phyloP scores from a whole-genome alignment of 2,329 filamentous ascomycete genomes.

The Rachicladosporium sp. region DNA sequence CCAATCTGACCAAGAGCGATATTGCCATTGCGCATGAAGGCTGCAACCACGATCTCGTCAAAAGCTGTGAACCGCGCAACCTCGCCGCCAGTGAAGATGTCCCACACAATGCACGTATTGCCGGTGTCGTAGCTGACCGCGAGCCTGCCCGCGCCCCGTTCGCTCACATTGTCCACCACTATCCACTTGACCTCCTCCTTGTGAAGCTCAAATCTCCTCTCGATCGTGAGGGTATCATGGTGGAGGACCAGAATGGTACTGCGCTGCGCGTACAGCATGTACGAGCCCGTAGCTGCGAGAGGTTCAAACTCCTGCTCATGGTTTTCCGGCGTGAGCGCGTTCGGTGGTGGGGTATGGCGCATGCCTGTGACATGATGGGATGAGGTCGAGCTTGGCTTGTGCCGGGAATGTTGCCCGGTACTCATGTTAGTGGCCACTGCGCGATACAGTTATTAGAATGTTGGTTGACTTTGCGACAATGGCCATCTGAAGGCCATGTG shows the following conservation, averaged over 20 bases:
- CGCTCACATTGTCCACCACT: slow-evolving; percentile 82
- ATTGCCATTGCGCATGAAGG: slow-evolving; percentile 96
- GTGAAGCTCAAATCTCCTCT: slow-evolving; percentile 74
- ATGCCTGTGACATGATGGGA: slow-evolving; percentile 21
- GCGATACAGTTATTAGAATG: slow-evolving; percentile 1
- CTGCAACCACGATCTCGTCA: slow-evolving; percentile 68
- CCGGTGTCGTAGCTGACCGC: slow-evolving; percentile 89
- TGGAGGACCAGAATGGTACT: slow-evolving; percentile 74
- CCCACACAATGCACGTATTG: slow-evolving; percentile 92
- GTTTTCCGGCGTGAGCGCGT: slow-evolving; percentile 33
- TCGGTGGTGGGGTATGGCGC: slow-evolving; percentile 28
- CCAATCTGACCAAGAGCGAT: slow-evolving; percentile 73
- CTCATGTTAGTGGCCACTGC: slow-evolving; percentile 29
- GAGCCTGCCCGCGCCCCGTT: slow-evolving; percentile 68
- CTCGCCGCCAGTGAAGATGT: slow-evolving; percentile 82
- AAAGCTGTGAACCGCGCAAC: slow-evolving; percentile 87
- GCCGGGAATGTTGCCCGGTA: slow-evolving; percentile 27
- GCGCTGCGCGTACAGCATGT: slow-evolving; percentile 80
- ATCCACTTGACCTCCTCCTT: slow-evolving; percentile 72
- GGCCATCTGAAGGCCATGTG: slow-evolving; percentile 8
- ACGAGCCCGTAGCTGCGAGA: slow-evolving; percentile 78
- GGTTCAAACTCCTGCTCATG: slow-evolving; percentile 57
- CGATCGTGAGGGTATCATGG: slow-evolving; percentile 83
- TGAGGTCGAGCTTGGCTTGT: slow-evolving; percentile 28
- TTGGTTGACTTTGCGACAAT: slow-evolving; percentile 17